phyloP scores from a whole-genome alignment of 805 yeast genomes.

The Candida boleticola region DNA sequence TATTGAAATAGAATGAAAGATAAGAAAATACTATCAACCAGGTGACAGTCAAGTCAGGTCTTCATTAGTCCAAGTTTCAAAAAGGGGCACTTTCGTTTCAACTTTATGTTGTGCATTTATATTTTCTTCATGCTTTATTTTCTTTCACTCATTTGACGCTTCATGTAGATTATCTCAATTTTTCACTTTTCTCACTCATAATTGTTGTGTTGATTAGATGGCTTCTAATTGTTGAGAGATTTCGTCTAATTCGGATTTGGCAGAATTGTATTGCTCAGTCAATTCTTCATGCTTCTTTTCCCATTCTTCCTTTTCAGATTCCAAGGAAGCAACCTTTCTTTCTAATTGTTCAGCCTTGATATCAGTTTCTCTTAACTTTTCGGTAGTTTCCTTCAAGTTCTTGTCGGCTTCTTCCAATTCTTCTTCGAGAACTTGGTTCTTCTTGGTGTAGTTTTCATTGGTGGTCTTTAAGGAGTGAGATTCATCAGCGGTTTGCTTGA shows the following conservation, averaged over 20 bases:
- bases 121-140: too few species aligned
- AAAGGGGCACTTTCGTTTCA: too few species aligned
- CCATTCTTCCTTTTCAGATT: conserved; percentile 86
- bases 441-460: conserved; percentile 88
- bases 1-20: too few species aligned
- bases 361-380: conserved; percentile 91
- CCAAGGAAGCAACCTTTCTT: conserved; percentile 89
- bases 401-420: conserved; percentile 88
- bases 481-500: conserved; percentile 86
- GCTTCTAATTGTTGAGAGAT: conserved; percentile 94
- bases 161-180: too few species aligned
- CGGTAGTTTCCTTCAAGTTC: conserved; percentile 89
- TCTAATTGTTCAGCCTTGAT: conserved; percentile 94
- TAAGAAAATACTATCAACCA: too few species aligned
- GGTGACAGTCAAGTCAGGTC: too few species aligned
- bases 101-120: too few species aligned
- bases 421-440: conserved; percentile 83
- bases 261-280: conserved; percentile 73
- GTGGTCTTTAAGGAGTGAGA: conserved; percentile 83
- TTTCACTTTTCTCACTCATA: too few species aligned
- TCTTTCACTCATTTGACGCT: too few species aligned
- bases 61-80: too few species aligned
- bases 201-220: conserved; percentile 29
- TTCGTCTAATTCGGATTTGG: conserved; percentile 93
- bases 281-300: conserved; percentile 90